Conservation (phyloP, 1,139 yeast genomes). For the Yamadazyma songkhlaensis region DNA sequence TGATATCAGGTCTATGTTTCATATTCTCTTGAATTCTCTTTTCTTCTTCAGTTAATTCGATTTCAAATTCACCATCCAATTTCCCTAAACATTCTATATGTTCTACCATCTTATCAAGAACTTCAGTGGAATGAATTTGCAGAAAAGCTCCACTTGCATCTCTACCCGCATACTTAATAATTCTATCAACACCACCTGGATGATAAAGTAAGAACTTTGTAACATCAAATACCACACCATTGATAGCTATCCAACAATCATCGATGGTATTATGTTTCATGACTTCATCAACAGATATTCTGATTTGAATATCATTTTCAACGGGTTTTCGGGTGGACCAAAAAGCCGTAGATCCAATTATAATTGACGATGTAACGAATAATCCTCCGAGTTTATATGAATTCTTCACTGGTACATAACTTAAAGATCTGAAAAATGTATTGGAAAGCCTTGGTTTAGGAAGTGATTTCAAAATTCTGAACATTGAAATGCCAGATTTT, state of each 20-base stretch:
- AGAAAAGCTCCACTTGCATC: constrained; percentile 18
- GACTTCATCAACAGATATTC: constrained; percentile 10
- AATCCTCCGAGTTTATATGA: too few species aligned
- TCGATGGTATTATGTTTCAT: constrained; percentile 10
- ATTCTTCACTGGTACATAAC: too few species aligned
- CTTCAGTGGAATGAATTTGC: constrained; percentile 13
- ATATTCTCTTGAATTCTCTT: constrained; percentile 9
- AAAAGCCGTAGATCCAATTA: not conserved
- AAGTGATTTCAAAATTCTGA: too few species aligned
- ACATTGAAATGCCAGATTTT: too few species aligned
- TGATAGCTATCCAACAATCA: constrained; percentile 20
- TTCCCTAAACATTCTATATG: constrained; percentile 14
- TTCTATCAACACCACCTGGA: constrained; percentile 20
- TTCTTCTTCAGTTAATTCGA: constrained; percentile 10
- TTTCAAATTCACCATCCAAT: constrained; percentile 16
- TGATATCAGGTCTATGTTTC: constrained; percentile 27
- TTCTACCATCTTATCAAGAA: constrained; percentile 13
- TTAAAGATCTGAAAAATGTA: too few species aligned
- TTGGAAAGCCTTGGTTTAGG: too few species aligned
- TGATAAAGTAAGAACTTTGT: constrained; percentile 18
- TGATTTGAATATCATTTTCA: constrained; percentile 1
- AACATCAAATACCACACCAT: constrained; percentile 21
- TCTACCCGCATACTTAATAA: constrained; percentile 21
- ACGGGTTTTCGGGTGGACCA: not conserved
- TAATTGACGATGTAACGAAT: too few species aligned